Evolutionary conservation across 345 rosid species (phyloP).

Genomic region (Cardamine occulta): DNA sequence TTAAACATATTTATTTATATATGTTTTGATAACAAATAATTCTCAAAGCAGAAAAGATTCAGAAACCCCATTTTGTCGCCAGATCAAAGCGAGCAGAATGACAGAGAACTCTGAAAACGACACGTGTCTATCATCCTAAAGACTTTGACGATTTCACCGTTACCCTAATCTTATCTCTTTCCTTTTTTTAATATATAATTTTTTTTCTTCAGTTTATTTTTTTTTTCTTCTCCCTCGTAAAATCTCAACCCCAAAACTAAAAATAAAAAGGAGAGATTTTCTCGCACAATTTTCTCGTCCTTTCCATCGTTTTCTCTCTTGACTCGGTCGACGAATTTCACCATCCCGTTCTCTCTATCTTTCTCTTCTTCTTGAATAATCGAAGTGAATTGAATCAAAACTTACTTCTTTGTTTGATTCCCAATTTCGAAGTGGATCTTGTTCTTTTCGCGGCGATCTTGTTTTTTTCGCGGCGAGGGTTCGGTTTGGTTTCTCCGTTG

Average conservation of each 20-base stretch:
- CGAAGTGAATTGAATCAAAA: conserved; percentile 27
- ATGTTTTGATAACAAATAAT: too few relatives aligned
- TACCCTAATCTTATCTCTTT: conserved; percentile 40
- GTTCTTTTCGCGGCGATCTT: not conserved
- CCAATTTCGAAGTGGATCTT: conserved; percentile 21
- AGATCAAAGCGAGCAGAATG: conserved; percentile 44
- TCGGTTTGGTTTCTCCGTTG: conserved; percentile 39
- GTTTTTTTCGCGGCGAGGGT: conserved; percentile 36
- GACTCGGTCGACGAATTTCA: conserved; percentile 46
- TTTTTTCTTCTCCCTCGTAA: conserved; percentile 22
- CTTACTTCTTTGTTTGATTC: conserved; percentile 3
- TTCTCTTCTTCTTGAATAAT: conserved; percentile 30
- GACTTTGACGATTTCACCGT: conserved; percentile 45
- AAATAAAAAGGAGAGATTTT: not conserved
- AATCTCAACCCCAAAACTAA: conserved; percentile 35
- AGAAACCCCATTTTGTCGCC: conserved; percentile 31
- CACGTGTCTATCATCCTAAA: conserved; percentile 46
- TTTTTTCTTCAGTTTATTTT: not conserved
- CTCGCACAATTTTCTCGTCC: conserved; percentile 36
- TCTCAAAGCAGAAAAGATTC: not conserved
- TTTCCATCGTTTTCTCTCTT: conserved; percentile 46
- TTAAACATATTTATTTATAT: too few relatives aligned
- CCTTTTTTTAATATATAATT: not conserved
- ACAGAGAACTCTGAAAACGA: conserved; percentile 18
- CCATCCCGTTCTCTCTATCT: conserved; percentile 38